Conservation (phyloP, 2,329 filamentous ascomycete species). For the Ophiosphaerella narmari region DNA sequence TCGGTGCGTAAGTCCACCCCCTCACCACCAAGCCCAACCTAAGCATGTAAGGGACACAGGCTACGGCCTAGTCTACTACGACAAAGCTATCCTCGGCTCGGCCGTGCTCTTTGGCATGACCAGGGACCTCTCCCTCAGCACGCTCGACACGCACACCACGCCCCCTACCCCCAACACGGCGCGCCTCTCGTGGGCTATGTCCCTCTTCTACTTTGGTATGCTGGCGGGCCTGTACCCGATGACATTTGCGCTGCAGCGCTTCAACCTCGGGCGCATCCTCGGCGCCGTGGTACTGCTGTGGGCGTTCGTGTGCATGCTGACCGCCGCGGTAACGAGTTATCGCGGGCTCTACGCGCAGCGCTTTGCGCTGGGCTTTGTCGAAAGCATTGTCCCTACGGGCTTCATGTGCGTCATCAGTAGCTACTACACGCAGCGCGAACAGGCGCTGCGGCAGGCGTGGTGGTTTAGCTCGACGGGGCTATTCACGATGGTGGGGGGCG, state of each 20-base stretch:
- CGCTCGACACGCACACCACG: slow-evolving; percentile 55
- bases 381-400: slow-evolving; percentile 60
- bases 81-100: slow-evolving; percentile 75
- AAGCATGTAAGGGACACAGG: slow-evolving; percentile 35
- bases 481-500: slow-evolving; percentile 40
- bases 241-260: slow-evolving; percentile 71
- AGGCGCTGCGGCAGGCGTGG: slow-evolving; percentile 61
- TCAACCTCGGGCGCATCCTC: slow-evolving; percentile 67
- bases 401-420: slow-evolving; percentile 59
- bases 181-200: slow-evolving; percentile 76
- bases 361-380: slow-evolving; percentile 62
- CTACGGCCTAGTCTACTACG: slow-evolving; percentile 72
- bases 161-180: slow-evolving; percentile 66
- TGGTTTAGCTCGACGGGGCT: slow-evolving; percentile 65
- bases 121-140: slow-evolving; percentile 64
- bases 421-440: slow-evolving; percentile 50
- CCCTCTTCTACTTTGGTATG: slow-evolving; percentile 81
- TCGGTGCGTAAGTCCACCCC: slow-evolving; percentile 29
- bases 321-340: slow-evolving; percentile 67
- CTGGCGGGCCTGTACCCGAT: slow-evolving; percentile 74
- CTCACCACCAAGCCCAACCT: no score
- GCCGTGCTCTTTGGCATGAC: slow-evolving; percentile 80
- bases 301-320: slow-evolving; percentile 70
- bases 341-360: slow-evolving; percentile 63
- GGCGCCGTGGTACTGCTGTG: slow-evolving; percentile 68